These are phyloP conservation scores for Aureobasidium mangrovei DNA, from an alignment of 2,329 filamentous ascomycete species.

Conservation along the genomic window DNA sequence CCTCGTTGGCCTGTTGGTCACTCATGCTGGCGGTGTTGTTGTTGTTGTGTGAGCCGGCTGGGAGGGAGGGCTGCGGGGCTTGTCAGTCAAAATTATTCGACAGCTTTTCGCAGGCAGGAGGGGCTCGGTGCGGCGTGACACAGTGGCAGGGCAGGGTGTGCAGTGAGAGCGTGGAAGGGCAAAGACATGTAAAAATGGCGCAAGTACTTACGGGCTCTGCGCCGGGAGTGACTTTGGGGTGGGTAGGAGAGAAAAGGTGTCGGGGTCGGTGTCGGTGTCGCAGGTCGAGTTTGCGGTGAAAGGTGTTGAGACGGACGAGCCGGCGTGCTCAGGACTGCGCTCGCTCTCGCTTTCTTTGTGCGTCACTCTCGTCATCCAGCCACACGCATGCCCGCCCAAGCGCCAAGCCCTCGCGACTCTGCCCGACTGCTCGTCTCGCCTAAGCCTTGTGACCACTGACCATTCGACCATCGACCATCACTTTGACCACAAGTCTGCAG, in stretches of 20 bases:
- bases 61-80: slow-evolving; percentile 2
- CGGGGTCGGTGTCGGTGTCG: slow-evolving; percentile 5
- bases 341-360: too few relatives aligned
- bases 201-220: slow-evolving; percentile 9
- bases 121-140: background rate
- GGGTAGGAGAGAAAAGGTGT: background rate
- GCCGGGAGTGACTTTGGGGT: background rate
- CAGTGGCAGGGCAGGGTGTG: background rate
- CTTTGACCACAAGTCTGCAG: too few relatives aligned
- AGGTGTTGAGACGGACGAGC: slow-evolving; percentile 3
- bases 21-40: slow-evolving; percentile 58
- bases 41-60: slow-evolving; percentile 13
- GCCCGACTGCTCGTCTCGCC: too few relatives aligned
- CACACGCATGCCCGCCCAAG: too few relatives aligned
- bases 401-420: too few relatives aligned
- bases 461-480: too few relatives aligned
- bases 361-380: too few relatives aligned
- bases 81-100: slow-evolving; percentile 8
- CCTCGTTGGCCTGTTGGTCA: slow-evolving; percentile 78
- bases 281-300: slow-evolving; percentile 11
- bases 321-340: slow-evolving; percentile 1
- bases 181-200: background rate
- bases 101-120: slow-evolving; percentile 1
- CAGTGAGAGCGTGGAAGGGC: background rate
- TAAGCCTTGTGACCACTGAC: too few relatives aligned